These are phyloP conservation scores for Galeopsis tetrahit DNA, from an alignment of 257 asterid genomes.

Conservation along the genomic window DNA sequence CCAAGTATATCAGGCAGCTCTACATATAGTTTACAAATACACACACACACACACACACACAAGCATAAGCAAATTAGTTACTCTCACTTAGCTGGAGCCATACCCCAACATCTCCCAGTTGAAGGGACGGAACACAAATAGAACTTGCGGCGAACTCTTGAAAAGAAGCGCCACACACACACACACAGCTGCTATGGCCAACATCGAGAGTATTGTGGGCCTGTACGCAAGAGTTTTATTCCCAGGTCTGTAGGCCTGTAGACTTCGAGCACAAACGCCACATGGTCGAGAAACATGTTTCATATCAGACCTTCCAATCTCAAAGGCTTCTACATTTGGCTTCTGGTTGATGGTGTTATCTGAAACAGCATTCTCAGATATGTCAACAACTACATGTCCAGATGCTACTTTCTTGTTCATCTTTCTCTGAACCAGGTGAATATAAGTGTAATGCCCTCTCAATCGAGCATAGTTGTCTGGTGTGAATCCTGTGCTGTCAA, in stretches of 20 bases:
- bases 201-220: conserved; percentile 79
- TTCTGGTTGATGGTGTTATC: conserved; percentile 50
- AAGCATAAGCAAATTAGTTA: conserved; percentile 13
- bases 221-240: conserved; percentile 54
- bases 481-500: conserved; percentile 70
- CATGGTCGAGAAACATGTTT: conserved; percentile 44
- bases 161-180: conserved; percentile 84
- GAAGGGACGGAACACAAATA: conserved; percentile 68
- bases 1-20: conserved; percentile 28
- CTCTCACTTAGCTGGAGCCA: conserved; percentile 55
- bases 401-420: conserved; percentile 50
- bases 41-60: conserved; percentile 39
- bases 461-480: conserved; percentile 82
- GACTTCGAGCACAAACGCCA: conserved; percentile 50
- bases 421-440: conserved; percentile 75
- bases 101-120: conserved; percentile 85
- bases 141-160: conserved; percentile 70
- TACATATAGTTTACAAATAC: conserved; percentile 26
- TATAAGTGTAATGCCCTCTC: conserved; percentile 79
- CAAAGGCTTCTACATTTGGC: conserved; percentile 47
- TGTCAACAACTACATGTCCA: conserved; percentile 65
- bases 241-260: conserved; percentile 40
- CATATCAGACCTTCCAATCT: conserved; percentile 38
- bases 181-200: conserved; percentile 81
- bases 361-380: conserved; percentile 40